Evolutionary conservation across 345 rosid species (phyloP).

Genomic region (Clausena lansium): DNA sequence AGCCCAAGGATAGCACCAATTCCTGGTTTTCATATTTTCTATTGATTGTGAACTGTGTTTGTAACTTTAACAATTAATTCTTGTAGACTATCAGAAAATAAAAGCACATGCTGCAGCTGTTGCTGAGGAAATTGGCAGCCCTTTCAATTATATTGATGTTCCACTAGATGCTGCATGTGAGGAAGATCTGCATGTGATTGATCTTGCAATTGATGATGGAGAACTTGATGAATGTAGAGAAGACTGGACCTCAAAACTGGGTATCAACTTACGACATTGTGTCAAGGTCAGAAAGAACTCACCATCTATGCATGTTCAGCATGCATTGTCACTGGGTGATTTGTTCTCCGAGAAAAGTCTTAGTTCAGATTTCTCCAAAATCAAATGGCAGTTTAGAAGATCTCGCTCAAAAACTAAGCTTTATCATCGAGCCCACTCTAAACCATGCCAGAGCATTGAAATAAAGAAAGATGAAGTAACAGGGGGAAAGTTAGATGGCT

Average conservation of each 20-base stretch:
- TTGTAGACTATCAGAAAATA: conserved; percentile 86
- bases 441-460: conserved; percentile 38
- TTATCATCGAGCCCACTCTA: conserved; percentile 27
- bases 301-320: conserved; percentile 63
- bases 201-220: conserved; percentile 76
- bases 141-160: conserved; percentile 66
- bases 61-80: conserved; percentile 6
- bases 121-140: conserved; percentile 64
- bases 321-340: conserved; percentile 73
- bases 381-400: conserved; percentile 75
- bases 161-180: conserved; percentile 58
- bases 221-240: conserved; percentile 48
- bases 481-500: conserved; percentile 27
- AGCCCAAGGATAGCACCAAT: background rate
- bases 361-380: conserved; percentile 38
- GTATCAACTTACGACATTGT: conserved; percentile 73
- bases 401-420: conserved; percentile 65
- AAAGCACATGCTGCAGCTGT: conserved; percentile 78
- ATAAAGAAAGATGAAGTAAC: conserved; percentile 25
- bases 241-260: conserved; percentile 92
- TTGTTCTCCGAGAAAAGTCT: conserved; percentile 51
- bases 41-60: background rate
- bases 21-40: conserved; percentile 1
- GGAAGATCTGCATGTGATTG: conserved; percentile 78
- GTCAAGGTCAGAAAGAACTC: conserved; percentile 78